Conservation (phyloP, 805 yeast species). For the Hanseniaspora nectarophila region DNA sequence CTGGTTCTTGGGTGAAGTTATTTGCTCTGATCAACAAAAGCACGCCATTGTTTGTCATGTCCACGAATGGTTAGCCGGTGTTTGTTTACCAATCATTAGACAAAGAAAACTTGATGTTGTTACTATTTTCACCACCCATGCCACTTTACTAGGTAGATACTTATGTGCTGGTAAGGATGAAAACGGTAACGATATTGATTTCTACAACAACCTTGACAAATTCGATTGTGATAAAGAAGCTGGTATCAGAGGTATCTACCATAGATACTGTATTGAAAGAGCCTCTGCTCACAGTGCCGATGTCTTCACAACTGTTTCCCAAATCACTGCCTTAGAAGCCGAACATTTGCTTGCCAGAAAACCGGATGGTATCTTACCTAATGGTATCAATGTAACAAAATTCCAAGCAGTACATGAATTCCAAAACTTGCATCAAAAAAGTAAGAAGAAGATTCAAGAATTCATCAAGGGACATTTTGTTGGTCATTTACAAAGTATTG, state of each 20-base stretch:
- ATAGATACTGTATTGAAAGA: conserved; percentile 90
- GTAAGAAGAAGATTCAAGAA: conserved; percentile 85
- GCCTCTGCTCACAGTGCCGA: conserved; percentile 94
- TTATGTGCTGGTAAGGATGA: conserved; percentile 94
- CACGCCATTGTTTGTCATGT: conserved; percentile 88
- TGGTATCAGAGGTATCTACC: conserved; percentile 94
- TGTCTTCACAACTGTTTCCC: conserved; percentile 94
- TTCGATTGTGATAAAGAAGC: conserved; percentile 97
- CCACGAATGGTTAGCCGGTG: conserved; percentile 98
- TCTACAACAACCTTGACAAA: conserved; percentile 75
- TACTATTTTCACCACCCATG: conserved; percentile 94
- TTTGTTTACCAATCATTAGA: conserved; percentile 83
- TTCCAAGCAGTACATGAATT: conserved; percentile 97
- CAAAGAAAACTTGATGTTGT: conserved; percentile 86
- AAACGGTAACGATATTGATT: conserved; percentile 92
- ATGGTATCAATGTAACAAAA: conserved; percentile 89
- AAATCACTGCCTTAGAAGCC: conserved; percentile 91
- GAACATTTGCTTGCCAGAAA: conserved; percentile 87
- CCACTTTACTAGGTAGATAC: conserved; percentile 87
- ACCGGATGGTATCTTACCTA: conserved; percentile 96
- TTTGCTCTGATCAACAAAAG: conserved; percentile 57
- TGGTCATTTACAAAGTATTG: conserved; percentile 81
- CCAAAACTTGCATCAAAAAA: conserved; percentile 86
- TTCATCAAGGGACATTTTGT: conserved; percentile 94
- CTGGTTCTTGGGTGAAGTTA: conserved; percentile 92